Conservation (phyloP, 148 eudicot species). For the Fagopyrum tataricum region DNA sequence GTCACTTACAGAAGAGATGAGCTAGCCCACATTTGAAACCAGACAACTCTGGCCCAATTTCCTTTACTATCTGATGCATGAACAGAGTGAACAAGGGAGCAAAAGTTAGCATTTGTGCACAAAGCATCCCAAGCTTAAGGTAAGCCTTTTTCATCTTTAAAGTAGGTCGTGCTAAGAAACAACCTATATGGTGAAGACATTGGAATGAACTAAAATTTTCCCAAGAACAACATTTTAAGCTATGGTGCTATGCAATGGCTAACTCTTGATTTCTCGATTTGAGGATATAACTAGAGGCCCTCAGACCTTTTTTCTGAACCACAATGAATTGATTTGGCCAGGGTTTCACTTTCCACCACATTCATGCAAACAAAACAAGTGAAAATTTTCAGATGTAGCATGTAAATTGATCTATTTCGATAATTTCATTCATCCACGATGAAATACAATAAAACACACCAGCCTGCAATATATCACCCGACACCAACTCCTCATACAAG, state of each 20-base stretch:
- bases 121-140: not conserved
- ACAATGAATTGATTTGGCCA: not conserved
- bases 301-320: not conserved
- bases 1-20: constrained; percentile 73
- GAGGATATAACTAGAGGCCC: not conserved
- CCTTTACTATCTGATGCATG: constrained; percentile 64
- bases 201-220: not conserved
- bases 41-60: constrained; percentile 75
- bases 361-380: not conserved
- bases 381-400: not conserved
- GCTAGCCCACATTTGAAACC: constrained; percentile 89
- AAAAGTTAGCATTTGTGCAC: not conserved
- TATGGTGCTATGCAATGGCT: too few species aligned
- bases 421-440: not conserved
- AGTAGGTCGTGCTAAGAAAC: not conserved
- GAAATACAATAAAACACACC: not conserved
- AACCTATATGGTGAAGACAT: not conserved
- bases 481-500: not conserved
- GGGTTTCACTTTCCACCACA: not conserved
- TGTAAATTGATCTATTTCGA: not conserved
- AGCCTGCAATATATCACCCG: not conserved
- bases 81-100: not conserved
- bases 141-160: not conserved
- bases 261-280: too few species aligned
- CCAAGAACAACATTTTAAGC: not conserved